Base-by-base conservation (phyloP, 306 rosid genomes). In the Glycine latifolia region DNA sequence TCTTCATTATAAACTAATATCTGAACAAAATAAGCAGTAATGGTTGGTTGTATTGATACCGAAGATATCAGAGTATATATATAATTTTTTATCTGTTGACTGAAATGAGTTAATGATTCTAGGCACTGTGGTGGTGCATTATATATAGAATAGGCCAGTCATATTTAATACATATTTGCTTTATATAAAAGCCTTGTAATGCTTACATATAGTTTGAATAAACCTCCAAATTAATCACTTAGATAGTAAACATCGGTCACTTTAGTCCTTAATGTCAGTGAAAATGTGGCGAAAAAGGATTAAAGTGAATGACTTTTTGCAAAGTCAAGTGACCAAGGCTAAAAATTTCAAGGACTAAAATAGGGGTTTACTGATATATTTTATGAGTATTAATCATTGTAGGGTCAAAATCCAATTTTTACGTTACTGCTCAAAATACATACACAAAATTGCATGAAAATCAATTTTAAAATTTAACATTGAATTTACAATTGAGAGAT, bases 101-200 rank as follows among this genome's bases (percentile, higher is more conserved):
- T 62, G 56, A 63, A 58, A 78, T 78, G 55, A 78, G 10, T 66
- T n/a, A 17, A 17, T 63, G 71, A 20, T 20, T 20, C 20, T 1
- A 1, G 20, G 20, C 20, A 20, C 20, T 20, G 20, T 20, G 20
- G 20, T 20, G 0, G 20, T 20, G 20, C 20, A 20, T 20, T 20
- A 20, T 20, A 20, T 20, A 20, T 20, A 20, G 20, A 20, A 20
- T 20, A 20, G 20, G 20, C 20, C 20, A 20, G 15, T 53, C 72
- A 48, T 76, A 59, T 49, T 82, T 68, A 59, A 70, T 20, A 78
- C 37, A 31, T 67, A 78, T 50, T 15, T 59, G 4, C 8, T 44
- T 39, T 39, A 39, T 39, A 39, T 39, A 39, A 3, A 39, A 39
- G 43, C 43, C 43, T 3, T 39, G 5, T 39, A 5, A 39, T 4